Evolutionary conservation across 768 basidiomycete species (phyloP).

Genomic region (Kwoniella newhampshirensis): DNA sequence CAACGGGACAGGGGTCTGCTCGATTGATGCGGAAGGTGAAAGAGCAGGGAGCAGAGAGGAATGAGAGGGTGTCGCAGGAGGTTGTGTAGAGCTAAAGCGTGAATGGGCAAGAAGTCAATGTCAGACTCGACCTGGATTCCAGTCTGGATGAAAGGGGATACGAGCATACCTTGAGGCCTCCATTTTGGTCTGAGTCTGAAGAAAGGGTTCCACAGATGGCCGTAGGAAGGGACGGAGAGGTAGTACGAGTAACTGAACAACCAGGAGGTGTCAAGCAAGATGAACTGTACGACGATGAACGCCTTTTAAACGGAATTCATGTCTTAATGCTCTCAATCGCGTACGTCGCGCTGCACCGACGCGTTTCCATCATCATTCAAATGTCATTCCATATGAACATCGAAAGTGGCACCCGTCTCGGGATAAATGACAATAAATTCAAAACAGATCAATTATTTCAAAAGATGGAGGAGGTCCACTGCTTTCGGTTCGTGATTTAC

Average conservation of each 20-base stretch:
- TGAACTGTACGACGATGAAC: no score
- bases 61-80: slow-evolving; percentile 32
- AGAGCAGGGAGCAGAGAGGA: slow-evolving; percentile 28
- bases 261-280: no score
- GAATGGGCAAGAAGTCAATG: no score
- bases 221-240: no score
- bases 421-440: not conserved
- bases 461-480: slow-evolving; percentile 27
- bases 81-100: slow-evolving; percentile 9
- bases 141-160: not conserved
- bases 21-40: slow-evolving; percentile 22
- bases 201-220: no score
- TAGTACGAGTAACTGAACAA: no score
- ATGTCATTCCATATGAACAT: not conserved
- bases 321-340: no score
- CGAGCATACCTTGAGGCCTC: slow-evolving; percentile 16
- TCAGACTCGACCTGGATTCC: no score
- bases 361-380: not conserved
- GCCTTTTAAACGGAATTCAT: no score
- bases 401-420: slow-evolving; percentile 4
- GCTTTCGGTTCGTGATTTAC: no score
- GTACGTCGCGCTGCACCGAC: no score
- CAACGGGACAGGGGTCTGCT: slow-evolving; percentile 28
- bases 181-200: slow-evolving; percentile 8
- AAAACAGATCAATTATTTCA: slow-evolving; percentile 8